phyloP scores from a whole-genome alignment of 352 stramenopile species.

The Pythium dissimile region DNA sequence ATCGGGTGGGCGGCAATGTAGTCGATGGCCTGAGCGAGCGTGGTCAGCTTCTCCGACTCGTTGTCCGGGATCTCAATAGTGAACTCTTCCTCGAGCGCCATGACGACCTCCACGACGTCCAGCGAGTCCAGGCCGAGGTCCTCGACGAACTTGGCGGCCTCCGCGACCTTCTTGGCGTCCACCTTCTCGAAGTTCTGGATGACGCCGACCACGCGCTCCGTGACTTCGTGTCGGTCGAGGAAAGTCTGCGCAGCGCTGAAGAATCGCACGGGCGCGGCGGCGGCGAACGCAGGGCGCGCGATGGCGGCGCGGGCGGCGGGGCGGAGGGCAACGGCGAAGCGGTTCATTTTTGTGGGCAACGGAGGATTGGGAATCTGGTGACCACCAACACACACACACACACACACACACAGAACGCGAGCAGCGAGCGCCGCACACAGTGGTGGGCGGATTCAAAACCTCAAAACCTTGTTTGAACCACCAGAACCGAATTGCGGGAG shows the following conservation, averaged over 20 bases:
- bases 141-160: constrained; percentile 94
- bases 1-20: constrained; percentile 99
- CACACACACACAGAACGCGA: not conserved
- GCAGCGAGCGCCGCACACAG: not conserved
- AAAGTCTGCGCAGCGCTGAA: constrained; percentile 83
- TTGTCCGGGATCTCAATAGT: constrained; percentile 99
- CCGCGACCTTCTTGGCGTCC: constrained; percentile 90
- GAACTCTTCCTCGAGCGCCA: constrained; percentile 99
- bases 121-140: constrained; percentile 99
- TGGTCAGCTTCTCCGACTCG: constrained; percentile 98
- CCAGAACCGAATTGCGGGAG: constrained; percentile 10
- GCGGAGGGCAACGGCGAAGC: constrained; percentile 67
- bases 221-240: constrained; percentile 92
- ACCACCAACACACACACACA: not conserved
- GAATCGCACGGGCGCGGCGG: constrained; percentile 43
- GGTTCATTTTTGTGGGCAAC: constrained; percentile 50
- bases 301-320: constrained; percentile 55
- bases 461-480: constrained; percentile 23
- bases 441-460: constrained; percentile 26
- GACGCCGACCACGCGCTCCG: constrained; percentile 95
- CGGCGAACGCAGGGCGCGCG: constrained; percentile 40
- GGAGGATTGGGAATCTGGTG: not conserved
- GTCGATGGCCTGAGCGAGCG: constrained; percentile 95
- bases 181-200: constrained; percentile 99
- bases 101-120: constrained; percentile 95